phyloP scores from a whole-genome alignment of 75 land plant species.

The Pinus tabuliformis region DNA sequence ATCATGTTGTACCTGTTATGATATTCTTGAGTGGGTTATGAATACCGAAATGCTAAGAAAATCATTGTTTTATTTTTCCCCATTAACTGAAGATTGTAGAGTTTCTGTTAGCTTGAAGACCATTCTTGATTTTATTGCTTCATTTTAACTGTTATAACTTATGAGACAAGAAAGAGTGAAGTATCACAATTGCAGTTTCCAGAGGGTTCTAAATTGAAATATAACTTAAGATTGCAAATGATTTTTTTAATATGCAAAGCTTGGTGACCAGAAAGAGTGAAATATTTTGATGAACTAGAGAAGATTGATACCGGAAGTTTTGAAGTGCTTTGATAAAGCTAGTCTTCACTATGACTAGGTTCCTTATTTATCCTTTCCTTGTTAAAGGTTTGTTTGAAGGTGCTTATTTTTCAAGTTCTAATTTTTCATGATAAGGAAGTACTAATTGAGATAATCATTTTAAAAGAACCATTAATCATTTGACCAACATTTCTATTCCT shows the following conservation, averaged over 20 bases:
- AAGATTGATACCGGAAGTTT: constrained; percentile 70
- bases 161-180: too few relatives aligned
- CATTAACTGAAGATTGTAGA: not conserved
- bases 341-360: constrained; percentile 95
- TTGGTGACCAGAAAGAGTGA: not conserved
- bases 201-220: too few relatives aligned
- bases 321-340: constrained; percentile 97
- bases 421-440: not conserved
- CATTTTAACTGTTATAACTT: too few relatives aligned
- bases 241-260: too few relatives aligned
- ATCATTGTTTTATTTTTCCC: too few relatives aligned
- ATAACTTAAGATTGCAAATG: not conserved
- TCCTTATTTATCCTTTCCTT: not conserved
- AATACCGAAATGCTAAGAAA: too few relatives aligned
- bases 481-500: too few relatives aligned
- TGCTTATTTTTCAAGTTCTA: not conserved
- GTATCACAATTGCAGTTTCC: too few relatives aligned
- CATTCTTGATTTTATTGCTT: not conserved
- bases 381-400: not conserved
- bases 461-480: too few relatives aligned
- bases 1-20: too few relatives aligned
- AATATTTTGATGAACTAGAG: not conserved
- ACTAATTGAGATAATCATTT: not conserved
- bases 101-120: not conserved
- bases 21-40: too few relatives aligned